Conservation (phyloP, 306 rosid species). For the Astragalus membranaceus region DNA sequence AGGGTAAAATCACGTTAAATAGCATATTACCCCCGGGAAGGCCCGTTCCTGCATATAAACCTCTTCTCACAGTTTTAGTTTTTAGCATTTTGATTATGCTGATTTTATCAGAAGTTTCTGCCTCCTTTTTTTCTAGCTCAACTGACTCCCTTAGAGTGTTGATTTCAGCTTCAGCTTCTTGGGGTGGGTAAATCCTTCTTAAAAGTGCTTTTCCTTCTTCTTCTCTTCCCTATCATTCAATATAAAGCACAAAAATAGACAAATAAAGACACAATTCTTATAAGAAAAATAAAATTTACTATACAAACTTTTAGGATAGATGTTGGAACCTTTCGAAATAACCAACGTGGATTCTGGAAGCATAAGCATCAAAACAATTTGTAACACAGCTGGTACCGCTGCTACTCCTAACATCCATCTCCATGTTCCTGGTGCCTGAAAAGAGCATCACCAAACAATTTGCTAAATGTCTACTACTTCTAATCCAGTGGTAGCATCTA, state of each 20-base stretch:
- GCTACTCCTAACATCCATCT: slow-evolving; percentile 73
- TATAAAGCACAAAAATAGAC: background rate
- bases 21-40: slow-evolving; percentile 23
- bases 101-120: slow-evolving; percentile 16
- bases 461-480: too few relatives aligned
- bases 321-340: slow-evolving; percentile 40
- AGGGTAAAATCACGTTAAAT: too few relatives aligned
- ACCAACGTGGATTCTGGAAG: slow-evolving; percentile 75
- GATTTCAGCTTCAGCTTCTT: slow-evolving; percentile 41
- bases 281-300: background rate
- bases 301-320: background rate
- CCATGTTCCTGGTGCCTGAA: slow-evolving; percentile 59
- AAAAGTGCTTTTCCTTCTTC: slow-evolving; percentile 41
- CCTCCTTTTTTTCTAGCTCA: slow-evolving; percentile 28
- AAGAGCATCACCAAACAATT: background rate
- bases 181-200: slow-evolving; percentile 33
- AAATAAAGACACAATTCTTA: background rate
- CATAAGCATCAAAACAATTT: slow-evolving; percentile 27
- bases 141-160: slow-evolving; percentile 38
- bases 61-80: slow-evolving; percentile 48
- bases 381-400: slow-evolving; percentile 43
- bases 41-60: slow-evolving; percentile 52
- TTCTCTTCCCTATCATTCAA: slow-evolving; percentile 30
- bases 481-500: too few relatives aligned
- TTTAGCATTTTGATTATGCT: slow-evolving; percentile 27